A percentile compares a stretch with the other conserved stretches of the same genome.
Conservation (phyloP, 345 rosid genomes). For the Eucalyptus microcorys region DNA sequence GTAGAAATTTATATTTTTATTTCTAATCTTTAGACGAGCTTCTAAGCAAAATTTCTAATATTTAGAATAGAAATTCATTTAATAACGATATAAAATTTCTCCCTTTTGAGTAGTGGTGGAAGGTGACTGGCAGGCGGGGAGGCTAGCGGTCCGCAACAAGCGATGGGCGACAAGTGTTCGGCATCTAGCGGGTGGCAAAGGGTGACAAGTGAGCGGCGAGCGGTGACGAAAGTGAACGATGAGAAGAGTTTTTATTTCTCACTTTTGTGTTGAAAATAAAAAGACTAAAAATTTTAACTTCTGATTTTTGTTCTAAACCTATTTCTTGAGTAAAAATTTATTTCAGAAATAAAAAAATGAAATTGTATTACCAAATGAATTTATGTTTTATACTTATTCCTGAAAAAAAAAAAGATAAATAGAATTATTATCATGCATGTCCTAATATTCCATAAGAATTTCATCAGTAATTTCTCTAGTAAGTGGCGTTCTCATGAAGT, state of each 20-base stretch:
- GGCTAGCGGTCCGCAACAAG: too few species aligned
- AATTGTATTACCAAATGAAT: accelerated
- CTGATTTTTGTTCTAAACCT: accelerated
- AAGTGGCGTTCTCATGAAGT: background rate
- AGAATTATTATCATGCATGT: accelerated
- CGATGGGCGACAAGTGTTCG: accelerated
- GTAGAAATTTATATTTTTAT: too few species aligned
- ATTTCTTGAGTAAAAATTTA: too few species aligned
- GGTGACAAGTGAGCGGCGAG: accelerated
- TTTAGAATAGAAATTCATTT: accelerated
- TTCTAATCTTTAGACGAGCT: too few species aligned
- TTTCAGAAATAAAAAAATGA: too few species aligned
- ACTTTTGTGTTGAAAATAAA: too few species aligned
- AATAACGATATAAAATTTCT: accelerated
- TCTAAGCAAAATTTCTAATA: accelerated
- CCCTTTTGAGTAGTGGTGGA: accelerated
- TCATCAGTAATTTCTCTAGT: background rate
- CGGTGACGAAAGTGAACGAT: accelerated
- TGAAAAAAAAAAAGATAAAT: accelerated
- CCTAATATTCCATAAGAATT: too few species aligned
- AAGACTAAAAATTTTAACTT: accelerated
- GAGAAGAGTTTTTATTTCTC: accelerated
- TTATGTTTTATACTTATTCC: too few species aligned
- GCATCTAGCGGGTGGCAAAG: too few species aligned
- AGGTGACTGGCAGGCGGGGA: accelerated